Evolutionary conservation across 1,284 basidiomycete genomes (phyloP), one percentile per base, ranked within the genome.

Genomic region (Bondarzewia mesenterica): DNA sequence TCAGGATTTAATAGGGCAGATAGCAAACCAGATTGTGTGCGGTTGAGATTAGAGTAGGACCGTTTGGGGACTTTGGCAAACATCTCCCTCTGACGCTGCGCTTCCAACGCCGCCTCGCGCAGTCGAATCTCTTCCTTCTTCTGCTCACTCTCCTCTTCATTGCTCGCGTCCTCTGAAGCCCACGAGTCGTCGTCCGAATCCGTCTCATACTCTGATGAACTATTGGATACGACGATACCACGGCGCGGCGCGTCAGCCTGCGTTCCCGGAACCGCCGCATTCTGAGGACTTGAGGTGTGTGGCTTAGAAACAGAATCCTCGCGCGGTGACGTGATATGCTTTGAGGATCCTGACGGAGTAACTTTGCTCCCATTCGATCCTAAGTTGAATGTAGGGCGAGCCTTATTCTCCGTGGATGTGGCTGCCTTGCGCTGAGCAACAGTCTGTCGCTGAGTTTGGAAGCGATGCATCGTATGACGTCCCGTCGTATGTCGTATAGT

Each of bases 51-150:
- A 58, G 79, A 75, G 56, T 84, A 82, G 21, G 80, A 78, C 35
- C 77, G 71, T 45, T 78, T 73, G 4, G 88, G 85, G 8, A 85
- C 71, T 65, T 90, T 92, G 49, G 78, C 73, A 59, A 93, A 90
- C 74, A 92, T 74, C 15, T 86, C 80, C 27, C 76, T 74, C 58
- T 89, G 79, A 5, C 83, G 74, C 57, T 82, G 76, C 15, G 75
- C 82, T 59, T 87, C 82, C 56, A 77, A 50, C n/a, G 73, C 75
- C 22, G 75, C 78, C 56, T 71, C 66, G 10, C 58, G 66, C 18
- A 72, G 52, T 8, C 63, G 63, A 2, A 53, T 59, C 51, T 67
- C 65, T 53, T 68, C 67, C 41, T 56, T 61, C 53, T 55, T 56
- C 52, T 56, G 51, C 43, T 52, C 50, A 42, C 38, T 55, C 37